Percentiles rank a stretch among this genome's conserved stretches.
Evolutionary conservation across 805 yeast species (phyloP).

Genomic region (Starmerella lactis-condensi): DNA sequence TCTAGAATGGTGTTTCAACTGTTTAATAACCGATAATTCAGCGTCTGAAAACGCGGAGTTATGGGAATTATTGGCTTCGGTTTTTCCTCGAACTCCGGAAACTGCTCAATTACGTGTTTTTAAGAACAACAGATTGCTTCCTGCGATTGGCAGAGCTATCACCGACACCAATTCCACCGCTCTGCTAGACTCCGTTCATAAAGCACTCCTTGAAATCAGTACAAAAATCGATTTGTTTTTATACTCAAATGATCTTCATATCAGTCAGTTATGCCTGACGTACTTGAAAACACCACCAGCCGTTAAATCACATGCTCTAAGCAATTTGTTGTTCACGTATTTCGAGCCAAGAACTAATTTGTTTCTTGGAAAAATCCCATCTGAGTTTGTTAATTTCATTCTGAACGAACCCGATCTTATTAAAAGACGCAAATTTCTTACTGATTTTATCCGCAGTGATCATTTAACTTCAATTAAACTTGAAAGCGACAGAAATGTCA

Average conservation of each 20-base stretch:
- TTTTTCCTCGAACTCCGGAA: conserved; percentile 8
- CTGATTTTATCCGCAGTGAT: not conserved
- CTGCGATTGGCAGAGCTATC: conserved; percentile 3
- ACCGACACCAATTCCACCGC: not conserved
- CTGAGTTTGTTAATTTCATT: conserved; percentile 1
- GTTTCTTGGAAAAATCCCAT: not conserved
- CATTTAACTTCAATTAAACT: not conserved
- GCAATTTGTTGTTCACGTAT: too few relatives aligned
- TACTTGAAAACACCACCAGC: conserved; percentile 3
- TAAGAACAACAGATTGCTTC: conserved; percentile 8
- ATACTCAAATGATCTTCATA: conserved; percentile 6
- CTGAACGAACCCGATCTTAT: not conserved
- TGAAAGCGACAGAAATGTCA: not conserved
- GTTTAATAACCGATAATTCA: conserved; percentile 11
- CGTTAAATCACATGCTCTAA: too few relatives aligned
- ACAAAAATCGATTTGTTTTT: not conserved
- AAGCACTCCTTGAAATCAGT: not conserved
- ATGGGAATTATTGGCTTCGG: conserved; percentile 11
- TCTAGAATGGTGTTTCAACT: conserved; percentile 23
- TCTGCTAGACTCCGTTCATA: not conserved
- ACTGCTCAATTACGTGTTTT: conserved; percentile 4
- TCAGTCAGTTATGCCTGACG: conserved; percentile 6
- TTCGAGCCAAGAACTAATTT: too few relatives aligned
- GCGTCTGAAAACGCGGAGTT: conserved; percentile 8
- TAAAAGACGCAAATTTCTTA: not conserved